Evolutionary conservation across 495 filamentous ascomycete genomes (phyloP).

Genomic region (Aspergillus kassunensis): DNA sequence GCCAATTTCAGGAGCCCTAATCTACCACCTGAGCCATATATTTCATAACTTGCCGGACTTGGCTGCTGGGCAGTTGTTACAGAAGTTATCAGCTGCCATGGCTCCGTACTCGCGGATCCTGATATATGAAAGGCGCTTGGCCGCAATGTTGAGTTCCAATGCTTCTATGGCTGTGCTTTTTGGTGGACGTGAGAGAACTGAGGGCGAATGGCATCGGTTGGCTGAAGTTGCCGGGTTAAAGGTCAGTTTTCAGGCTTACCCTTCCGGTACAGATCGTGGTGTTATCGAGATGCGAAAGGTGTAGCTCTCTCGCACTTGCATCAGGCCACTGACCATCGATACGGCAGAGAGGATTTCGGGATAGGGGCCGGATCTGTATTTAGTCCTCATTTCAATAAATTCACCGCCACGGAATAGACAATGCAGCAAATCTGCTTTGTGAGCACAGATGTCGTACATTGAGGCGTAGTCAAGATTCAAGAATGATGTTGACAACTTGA

Average conservation of each 20-base stretch:
- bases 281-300: no score
- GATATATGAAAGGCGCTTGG: conserved; percentile 40
- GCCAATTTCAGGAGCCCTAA: conserved; percentile 34
- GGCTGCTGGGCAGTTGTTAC: conserved; percentile 33
- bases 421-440: no score
- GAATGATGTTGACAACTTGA: no score
- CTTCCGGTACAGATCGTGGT: not conserved
- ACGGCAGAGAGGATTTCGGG: no score
- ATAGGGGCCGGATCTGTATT: no score
- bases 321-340: no score
- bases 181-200: conserved; percentile 32
- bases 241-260: conserved; percentile 36
- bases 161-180: conserved; percentile 36
- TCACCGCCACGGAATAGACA: no score
- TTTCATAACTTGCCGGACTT: conserved; percentile 43
- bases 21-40: conserved; percentile 43
- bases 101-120: conserved; percentile 40
- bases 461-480: no score
- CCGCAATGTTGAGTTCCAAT: conserved; percentile 31
- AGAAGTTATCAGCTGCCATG: conserved; percentile 44
- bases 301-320: no score
- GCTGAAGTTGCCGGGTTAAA: conserved; percentile 28
- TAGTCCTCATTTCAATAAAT: no score
- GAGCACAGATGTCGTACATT: no score
- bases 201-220: conserved; percentile 30